These are phyloP conservation scores for Cryptococcus sp. DNA, from an alignment of 1,284 basidiomycete genomes.

Conservation along the genomic window DNA sequence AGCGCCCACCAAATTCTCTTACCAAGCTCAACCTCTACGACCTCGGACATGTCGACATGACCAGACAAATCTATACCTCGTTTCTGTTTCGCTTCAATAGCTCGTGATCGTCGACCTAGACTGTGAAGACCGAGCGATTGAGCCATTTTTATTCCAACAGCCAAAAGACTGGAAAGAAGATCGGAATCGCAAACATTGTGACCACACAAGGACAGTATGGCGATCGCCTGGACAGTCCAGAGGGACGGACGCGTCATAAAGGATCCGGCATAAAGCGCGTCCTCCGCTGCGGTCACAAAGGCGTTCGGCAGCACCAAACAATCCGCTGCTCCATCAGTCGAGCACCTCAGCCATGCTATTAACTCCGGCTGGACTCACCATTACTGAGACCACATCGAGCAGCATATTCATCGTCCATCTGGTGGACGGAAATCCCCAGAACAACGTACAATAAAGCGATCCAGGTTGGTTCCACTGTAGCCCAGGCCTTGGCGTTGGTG, in stretches of 20 bases:
- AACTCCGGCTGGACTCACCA: slow-evolving; percentile 7
- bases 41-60: not conserved
- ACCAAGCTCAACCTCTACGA: slow-evolving; percentile 14
- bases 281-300: slow-evolving; percentile 13
- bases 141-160: slow-evolving; percentile 19
- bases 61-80: not conserved
- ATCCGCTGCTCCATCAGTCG: slow-evolving; percentile 6
- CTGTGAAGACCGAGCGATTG: slow-evolving; percentile 19
- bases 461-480: slow-evolving; percentile 15
- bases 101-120: slow-evolving; percentile 3
- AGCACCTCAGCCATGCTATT: not conserved
- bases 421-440: slow-evolving; percentile 19
- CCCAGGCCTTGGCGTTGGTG: slow-evolving; percentile 5
- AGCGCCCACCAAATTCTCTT: slow-evolving; percentile 22
- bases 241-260: slow-evolving; percentile 17
- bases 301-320: slow-evolving; percentile 14
- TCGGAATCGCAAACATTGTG: slow-evolving; percentile 28
- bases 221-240: slow-evolving; percentile 19
- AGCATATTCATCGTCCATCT: slow-evolving; percentile 16
- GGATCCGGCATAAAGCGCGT: slow-evolving; percentile 13
- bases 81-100: not conserved
- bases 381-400: slow-evolving; percentile 11
- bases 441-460: slow-evolving; percentile 15
- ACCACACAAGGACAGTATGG: slow-evolving; percentile 19
- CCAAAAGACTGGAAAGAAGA: slow-evolving; percentile 18